A percentile compares a stretch with the other conserved stretches of the same genome.
Conservation (phyloP, 148 eudicot species). For the Tetragonia tetragonoides region DNA sequence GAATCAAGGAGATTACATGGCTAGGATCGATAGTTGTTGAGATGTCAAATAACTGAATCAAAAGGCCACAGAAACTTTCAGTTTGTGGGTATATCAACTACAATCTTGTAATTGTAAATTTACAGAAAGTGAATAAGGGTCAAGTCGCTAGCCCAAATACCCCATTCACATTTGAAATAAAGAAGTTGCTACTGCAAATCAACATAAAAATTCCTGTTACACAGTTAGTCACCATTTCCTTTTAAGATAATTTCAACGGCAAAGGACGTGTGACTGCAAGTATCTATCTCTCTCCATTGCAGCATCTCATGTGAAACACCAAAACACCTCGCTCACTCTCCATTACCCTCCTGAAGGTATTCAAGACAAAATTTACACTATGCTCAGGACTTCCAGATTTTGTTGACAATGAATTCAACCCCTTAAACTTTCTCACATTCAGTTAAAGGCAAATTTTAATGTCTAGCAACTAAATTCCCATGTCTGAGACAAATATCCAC, state of each 20-base stretch:
- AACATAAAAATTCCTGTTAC: not conserved
- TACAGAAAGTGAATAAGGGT: no score
- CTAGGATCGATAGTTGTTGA: slow-evolving; percentile 93
- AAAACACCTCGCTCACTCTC: not conserved
- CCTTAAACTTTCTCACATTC: not conserved
- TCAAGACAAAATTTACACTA: not conserved
- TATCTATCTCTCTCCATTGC: not conserved
- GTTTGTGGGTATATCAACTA: not conserved
- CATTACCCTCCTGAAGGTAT: not conserved
- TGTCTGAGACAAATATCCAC: not conserved
- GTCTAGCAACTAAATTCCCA: not conserved
- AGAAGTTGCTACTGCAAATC: not conserved
- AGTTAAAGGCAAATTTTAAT: not conserved
- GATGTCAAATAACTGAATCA: slow-evolving; percentile 71
- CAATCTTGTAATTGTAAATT: not conserved
- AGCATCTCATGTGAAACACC: not conserved
- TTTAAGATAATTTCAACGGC: no score
- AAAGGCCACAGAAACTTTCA: not conserved
- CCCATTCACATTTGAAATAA: not conserved
- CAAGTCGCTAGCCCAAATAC: not conserved
- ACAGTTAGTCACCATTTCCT: not conserved
- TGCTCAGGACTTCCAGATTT: not conserved
- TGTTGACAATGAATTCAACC: not conserved
- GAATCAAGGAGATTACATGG: slow-evolving; percentile 80
- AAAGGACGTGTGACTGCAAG: not conserved